phyloP scores from a whole-genome alignment of 2,329 filamentous ascomycete species.

The Hysterium pulicare region DNA sequence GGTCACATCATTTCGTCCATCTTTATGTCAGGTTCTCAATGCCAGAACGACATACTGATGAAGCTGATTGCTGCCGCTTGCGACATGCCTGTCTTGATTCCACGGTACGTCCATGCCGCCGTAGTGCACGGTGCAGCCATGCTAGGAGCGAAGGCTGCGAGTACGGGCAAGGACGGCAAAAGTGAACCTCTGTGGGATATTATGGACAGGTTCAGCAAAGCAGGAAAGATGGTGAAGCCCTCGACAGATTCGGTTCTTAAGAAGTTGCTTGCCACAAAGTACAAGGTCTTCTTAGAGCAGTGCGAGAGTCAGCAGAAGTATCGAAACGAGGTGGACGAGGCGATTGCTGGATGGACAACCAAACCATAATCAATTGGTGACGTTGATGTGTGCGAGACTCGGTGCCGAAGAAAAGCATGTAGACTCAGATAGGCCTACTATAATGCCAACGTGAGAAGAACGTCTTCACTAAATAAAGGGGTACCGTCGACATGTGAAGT shows the following conservation, averaged over 20 bases:
- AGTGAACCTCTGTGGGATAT: slow-evolving; percentile 91
- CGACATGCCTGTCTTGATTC: slow-evolving; percentile 88
- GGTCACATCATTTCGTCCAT: slow-evolving; percentile 88
- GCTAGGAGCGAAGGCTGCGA: slow-evolving; percentile 96
- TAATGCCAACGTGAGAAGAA: too few relatives aligned
- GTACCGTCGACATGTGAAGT: too few relatives aligned
- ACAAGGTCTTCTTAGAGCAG: slow-evolving; percentile 92
- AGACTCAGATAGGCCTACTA: too few relatives aligned
- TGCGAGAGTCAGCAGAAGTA: slow-evolving; percentile 82
- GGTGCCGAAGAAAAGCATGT: too few relatives aligned
- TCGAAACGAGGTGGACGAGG: slow-evolving; percentile 69
- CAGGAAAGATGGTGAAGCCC: slow-evolving; percentile 77
- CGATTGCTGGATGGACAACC: slow-evolving; percentile 38
- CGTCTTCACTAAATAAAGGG: too few relatives aligned
- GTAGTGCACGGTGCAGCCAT: slow-evolving; percentile 98
- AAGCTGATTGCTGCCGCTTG: slow-evolving; percentile 85
- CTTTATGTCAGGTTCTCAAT: slow-evolving; percentile 98
- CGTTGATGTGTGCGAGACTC: too few relatives aligned
- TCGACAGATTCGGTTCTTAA: slow-evolving; percentile 70
- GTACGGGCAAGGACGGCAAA: slow-evolving; percentile 69
- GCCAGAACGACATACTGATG: slow-evolving; percentile 93
- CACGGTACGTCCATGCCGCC: slow-evolving; percentile 88
- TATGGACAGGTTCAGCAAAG: slow-evolving; percentile 97
- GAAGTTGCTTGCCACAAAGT: slow-evolving; percentile 80
- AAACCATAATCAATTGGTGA: too few relatives aligned